Evolutionary conservation across 805 yeast genomes (phyloP).

Genomic region (Lachancea sp.): DNA sequence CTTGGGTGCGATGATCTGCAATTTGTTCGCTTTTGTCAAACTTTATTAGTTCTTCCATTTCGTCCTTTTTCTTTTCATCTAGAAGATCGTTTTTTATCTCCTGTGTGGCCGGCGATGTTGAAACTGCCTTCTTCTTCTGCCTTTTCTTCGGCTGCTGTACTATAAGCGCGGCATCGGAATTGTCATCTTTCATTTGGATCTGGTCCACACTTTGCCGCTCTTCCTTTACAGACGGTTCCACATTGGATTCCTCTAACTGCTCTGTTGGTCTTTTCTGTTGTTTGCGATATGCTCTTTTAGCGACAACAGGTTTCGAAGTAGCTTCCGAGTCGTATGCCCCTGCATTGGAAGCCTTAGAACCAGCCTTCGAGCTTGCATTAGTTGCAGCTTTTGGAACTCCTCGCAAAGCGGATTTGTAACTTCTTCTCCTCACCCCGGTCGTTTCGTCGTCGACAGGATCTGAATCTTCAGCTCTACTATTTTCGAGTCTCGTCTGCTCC

Average conservation of each 20-base stretch:
- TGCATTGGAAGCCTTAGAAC: constrained; percentile 1
- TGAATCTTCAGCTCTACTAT: constrained; percentile 5
- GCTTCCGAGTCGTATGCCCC: constrained; percentile 3
- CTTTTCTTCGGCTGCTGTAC: constrained; percentile 5
- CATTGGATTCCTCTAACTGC: constrained; percentile 2
- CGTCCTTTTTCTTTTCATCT: constrained; percentile 11
- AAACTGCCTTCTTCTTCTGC: constrained; percentile 1
- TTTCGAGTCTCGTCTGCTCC: constrained; percentile 8
- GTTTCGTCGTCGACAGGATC: constrained; percentile 3
- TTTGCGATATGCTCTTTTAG: constrained; percentile 3
- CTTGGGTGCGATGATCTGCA: constrained; percentile 17
- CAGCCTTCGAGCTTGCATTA: not conserved
- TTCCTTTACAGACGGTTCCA: not conserved
- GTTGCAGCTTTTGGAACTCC: not conserved
- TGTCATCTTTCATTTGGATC: constrained; percentile 1
- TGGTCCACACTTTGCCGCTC: not conserved
- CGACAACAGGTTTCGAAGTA: not conserved
- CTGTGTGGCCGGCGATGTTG: constrained; percentile 5
- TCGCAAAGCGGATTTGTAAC: not conserved
- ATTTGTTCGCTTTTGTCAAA: constrained; percentile 6
- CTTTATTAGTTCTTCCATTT: constrained; percentile 10
- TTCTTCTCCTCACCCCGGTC: not conserved
- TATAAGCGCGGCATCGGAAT: not conserved
- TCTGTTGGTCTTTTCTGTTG: constrained; percentile 2
- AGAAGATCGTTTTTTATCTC: constrained; percentile 2